Base-by-base conservation (phyloP, 2,329 filamentous ascomycete species). In the Aspergillus sp. region DNA sequence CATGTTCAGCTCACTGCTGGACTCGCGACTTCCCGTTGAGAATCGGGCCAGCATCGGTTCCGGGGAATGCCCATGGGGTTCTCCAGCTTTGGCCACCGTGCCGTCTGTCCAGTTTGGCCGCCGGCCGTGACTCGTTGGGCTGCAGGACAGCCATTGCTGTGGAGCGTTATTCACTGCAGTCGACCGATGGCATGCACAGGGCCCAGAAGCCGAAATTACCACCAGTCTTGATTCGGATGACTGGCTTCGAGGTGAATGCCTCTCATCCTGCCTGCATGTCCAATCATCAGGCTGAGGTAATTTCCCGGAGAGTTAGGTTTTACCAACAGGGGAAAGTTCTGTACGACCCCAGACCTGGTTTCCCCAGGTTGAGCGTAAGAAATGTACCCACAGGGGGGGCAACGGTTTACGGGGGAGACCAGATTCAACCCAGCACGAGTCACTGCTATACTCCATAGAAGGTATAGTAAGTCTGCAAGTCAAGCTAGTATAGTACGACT, bases 1-100 rank as follows among this genome's bases (percentile, higher is more conserved):
- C 47, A 50, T 50, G 47, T 9, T 28, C 23, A 17, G 41, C 41
- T 45, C 41, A 45, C 41, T 36, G 32, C 39, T 45, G 15, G 45
- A 23, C 13, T 49, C 15, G 45, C 45, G 12, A 50, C 47, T 50
- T 30, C 47, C 47, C 47, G 47, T 50, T 32, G 15, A 12, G 47
- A 49, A 49, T 66, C 62, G 62, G 63, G 55, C 53, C 43, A 58
- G 55, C 41, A 19, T 58, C 61, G 63, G 61, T 47, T 23, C 32
- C 64, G 61, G 61, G 63, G 60, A 58, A 60, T 61, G 57, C 63
- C 63, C 63, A 67, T 60, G 63, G 65, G 65, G 65, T 45, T 47
- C 53, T 25, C 53, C 39, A 55, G 45, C 38, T 12, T 13, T 45
- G 41, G 5, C 41, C 41, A 45, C 41, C 9, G 23, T 45, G 9